These are phyloP conservation scores for Nakazawaea anatomiae DNA, from an alignment of 805 yeast genomes.

Conservation along the genomic window DNA sequence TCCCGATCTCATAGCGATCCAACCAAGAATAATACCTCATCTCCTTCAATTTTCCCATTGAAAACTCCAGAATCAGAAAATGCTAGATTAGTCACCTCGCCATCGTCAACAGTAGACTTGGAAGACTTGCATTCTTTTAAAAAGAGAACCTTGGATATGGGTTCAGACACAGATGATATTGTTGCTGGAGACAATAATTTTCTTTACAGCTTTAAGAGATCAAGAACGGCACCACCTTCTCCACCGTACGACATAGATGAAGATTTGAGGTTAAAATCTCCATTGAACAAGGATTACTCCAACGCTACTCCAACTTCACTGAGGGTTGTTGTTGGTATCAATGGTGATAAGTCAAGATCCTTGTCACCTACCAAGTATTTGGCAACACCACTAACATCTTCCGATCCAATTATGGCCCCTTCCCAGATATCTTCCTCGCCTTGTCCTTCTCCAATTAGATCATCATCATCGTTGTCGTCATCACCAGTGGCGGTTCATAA, in stretches of 20 bases:
- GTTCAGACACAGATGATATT: neutral
- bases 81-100: conserved; percentile 2
- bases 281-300: neutral
- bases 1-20: conserved; percentile 27
- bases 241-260: conserved; percentile 21
- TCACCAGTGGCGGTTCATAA: neutral
- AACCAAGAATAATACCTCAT: conserved; percentile 1
- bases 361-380: conserved; percentile 21
- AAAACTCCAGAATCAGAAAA: conserved; percentile 10
- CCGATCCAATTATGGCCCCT: conserved; percentile 1
- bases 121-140: neutral
- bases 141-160: conserved; percentile 4
- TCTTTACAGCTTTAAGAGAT: conserved; percentile 22
- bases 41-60: neutral
- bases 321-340: neutral
- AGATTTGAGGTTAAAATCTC: conserved; percentile 5
- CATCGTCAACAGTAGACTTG: neutral
- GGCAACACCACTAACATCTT: conserved; percentile 1
- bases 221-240: conserved; percentile 43
- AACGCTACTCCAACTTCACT: neutral
- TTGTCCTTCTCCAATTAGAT: conserved; percentile 18
- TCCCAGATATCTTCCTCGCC: conserved; percentile 22
- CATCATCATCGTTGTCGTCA: conserved; percentile 9
- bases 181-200: neutral
- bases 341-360: conserved; percentile 21